These are phyloP conservation scores for Schizonepeta tenuifolia DNA, from an alignment of 257 asterid species.

Conservation along the genomic window DNA sequence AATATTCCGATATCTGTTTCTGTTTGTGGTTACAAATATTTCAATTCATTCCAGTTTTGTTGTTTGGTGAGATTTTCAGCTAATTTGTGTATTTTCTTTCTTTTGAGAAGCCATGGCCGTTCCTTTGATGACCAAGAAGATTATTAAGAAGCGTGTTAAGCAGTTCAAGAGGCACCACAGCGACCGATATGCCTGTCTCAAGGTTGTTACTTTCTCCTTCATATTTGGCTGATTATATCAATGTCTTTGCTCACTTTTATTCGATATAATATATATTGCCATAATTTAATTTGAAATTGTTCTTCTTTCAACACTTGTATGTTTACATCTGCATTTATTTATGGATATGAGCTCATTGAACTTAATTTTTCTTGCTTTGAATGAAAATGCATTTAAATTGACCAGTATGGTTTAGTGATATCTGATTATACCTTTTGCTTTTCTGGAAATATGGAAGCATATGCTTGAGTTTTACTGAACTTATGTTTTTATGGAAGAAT, in stretches of 20 bases:
- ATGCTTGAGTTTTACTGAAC: too few species aligned
- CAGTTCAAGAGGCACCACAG: slow-evolving; percentile 52
- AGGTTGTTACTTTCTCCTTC: slow-evolving; percentile 35
- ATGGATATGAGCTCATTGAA: background rate
- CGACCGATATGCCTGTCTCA: slow-evolving; percentile 46
- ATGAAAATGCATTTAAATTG: background rate
- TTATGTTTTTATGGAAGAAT: too few species aligned
- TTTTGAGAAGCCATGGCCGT: slow-evolving; percentile 46
- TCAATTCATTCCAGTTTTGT: background rate
- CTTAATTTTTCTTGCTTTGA: background rate
- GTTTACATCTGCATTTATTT: background rate
- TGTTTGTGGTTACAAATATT: background rate
- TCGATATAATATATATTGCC: background rate
- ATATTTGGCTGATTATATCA: background rate
- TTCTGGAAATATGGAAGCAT: too few species aligned
- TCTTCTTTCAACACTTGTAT: too few species aligned
- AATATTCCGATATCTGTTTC: background rate
- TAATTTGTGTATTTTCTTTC: background rate
- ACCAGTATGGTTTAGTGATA: too few species aligned
- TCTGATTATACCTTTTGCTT: too few species aligned
- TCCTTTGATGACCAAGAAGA: slow-evolving; percentile 49
- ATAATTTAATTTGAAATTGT: too few species aligned
- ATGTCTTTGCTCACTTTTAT: background rate
- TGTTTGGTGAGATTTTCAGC: background rate
- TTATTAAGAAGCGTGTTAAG: slow-evolving; percentile 47